These are phyloP conservation scores for Mycena rebaudengoi DNA, from an alignment of 768 basidiomycete genomes.

Conservation along the genomic window DNA sequence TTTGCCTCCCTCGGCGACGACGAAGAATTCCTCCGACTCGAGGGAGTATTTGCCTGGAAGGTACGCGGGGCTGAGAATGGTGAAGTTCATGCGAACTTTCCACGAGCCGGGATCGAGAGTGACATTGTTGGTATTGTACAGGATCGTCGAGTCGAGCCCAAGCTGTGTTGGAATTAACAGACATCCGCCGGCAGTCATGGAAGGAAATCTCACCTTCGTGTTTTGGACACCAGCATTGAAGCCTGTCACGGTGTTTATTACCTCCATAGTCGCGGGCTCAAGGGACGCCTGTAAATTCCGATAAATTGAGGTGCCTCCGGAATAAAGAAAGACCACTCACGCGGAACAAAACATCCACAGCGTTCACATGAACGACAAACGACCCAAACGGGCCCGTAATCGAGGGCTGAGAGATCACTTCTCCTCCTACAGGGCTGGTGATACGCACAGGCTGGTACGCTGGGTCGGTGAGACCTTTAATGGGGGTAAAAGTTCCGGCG, in stretches of 20 bases:
- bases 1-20: background rate
- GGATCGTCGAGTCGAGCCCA: background rate
- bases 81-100: constrained; percentile 15
- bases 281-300: no score
- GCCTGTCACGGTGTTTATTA: background rate
- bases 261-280: background rate
- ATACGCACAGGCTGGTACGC: background rate
- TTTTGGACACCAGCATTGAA: constrained; percentile 3
- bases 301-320: no score
- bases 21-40: constrained; percentile 8
- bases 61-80: background rate
- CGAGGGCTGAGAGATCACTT: background rate
- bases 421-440: background rate
- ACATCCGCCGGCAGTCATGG: no score
- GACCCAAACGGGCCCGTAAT: background rate
- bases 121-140: background rate
- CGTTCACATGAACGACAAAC: background rate
- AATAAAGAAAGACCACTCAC: background rate
- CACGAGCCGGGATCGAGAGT: constrained; percentile 3
- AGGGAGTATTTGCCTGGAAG: background rate
- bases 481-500: constrained; percentile 1
- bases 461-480: constrained; percentile 2
- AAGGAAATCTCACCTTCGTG: background rate
- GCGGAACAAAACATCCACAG: background rate
- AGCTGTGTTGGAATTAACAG: background rate